These are phyloP conservation scores for Mortierella sp. DNA, from an alignment of 371 early-diverging fungal genomes.

Conservation along the genomic window DNA sequence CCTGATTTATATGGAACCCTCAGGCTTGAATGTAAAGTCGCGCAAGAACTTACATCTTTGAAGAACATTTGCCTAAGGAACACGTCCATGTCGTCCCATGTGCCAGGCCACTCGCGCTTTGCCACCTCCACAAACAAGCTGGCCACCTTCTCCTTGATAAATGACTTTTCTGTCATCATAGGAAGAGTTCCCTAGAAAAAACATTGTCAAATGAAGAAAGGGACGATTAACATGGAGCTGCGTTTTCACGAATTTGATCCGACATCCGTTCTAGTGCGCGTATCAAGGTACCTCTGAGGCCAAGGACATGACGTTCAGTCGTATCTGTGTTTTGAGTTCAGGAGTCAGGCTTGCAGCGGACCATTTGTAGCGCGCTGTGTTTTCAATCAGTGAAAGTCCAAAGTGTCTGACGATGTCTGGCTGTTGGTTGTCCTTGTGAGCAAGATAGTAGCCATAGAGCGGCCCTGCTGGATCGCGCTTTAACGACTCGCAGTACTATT, in stretches of 20 bases:
- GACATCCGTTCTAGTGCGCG: not conserved
- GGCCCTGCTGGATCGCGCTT: conserved; percentile 59
- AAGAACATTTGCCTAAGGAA: conserved; percentile 59
- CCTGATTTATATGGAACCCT: not conserved
- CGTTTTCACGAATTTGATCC: not conserved
- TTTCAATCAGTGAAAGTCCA: conserved; percentile 67
- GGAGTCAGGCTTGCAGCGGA: conserved; percentile 46
- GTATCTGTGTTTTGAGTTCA: conserved; percentile 46
- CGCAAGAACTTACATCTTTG: conserved; percentile 52
- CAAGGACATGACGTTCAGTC: conserved; percentile 53
- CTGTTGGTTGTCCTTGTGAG: conserved; percentile 59
- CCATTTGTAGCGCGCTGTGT: conserved; percentile 64
- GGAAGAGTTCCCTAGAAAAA: conserved; percentile 26
- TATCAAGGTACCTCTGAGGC: conserved; percentile 49
- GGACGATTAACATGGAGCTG: not conserved
- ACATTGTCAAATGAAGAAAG: not conserved
- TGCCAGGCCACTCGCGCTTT: conserved; percentile 69
- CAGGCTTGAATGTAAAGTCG: not conserved
- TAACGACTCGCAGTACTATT: conserved; percentile 61
- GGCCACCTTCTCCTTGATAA: conserved; percentile 67
- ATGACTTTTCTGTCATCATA: conserved; percentile 38
- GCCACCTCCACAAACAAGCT: conserved; percentile 66
- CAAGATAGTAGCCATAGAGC: conserved; percentile 62
- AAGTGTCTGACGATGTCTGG: conserved; percentile 63
- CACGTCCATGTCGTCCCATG: conserved; percentile 68